These are phyloP conservation scores for Bombardia bombarda DNA, from an alignment of 495 filamentous ascomycete genomes.

Conservation along the genomic window DNA sequence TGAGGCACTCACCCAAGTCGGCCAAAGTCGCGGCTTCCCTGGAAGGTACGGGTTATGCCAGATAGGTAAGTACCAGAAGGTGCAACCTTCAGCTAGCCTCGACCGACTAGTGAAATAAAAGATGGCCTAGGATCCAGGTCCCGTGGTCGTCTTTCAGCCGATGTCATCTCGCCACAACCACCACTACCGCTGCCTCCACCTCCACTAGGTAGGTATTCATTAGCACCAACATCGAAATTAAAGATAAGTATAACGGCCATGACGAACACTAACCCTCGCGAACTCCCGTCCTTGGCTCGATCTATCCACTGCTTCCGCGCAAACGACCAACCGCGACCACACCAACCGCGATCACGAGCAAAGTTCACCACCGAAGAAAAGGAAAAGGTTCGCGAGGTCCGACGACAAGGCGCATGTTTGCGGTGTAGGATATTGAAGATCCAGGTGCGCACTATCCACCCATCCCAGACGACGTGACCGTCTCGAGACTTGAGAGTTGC, in stretches of 20 bases:
- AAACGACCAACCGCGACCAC: background rate
- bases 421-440: slow-evolving; percentile 66
- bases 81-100: background rate
- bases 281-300: slow-evolving; percentile 8
- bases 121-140: background rate
- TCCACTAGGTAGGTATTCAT: no score
- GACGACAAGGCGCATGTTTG: slow-evolving; percentile 65
- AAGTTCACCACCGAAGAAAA: slow-evolving; percentile 51
- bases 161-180: background rate
- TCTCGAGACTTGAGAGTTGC: no score
- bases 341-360: slow-evolving; percentile 27
- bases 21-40: no score
- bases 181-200: background rate
- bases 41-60: background rate
- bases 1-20: no score
- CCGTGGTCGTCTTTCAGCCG: background rate
- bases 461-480: background rate
- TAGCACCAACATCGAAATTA: background rate
- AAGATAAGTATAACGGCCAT: no score
- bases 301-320: slow-evolving; percentile 15
- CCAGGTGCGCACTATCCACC: slow-evolving; percentile 11
- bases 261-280: no score
- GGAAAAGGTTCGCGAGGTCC: slow-evolving; percentile 57
- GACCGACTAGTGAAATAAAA: background rate
- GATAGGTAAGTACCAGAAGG: background rate